Percentiles rank a stretch among this genome's conserved stretches.
These are phyloP conservation scores for Fonsecaea nubica DNA, from an alignment of 2,329 filamentous ascomycete genomes.

Conservation along the genomic window DNA sequence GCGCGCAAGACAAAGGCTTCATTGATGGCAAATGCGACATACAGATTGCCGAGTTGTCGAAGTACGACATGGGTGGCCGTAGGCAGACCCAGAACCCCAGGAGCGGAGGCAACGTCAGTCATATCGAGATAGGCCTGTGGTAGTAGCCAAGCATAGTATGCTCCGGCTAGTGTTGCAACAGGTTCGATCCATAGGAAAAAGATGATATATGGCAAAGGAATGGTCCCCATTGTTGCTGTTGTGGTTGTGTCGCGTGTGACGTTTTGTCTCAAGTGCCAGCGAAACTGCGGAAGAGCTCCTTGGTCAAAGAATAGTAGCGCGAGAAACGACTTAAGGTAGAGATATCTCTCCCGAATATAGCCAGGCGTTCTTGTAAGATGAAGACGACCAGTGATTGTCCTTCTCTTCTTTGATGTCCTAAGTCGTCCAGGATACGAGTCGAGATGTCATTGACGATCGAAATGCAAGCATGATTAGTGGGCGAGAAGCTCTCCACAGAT, in stretches of 20 bases:
- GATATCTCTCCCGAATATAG: not conserved
- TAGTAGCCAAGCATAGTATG: conserved; percentile 59
- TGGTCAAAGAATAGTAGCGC: not conserved
- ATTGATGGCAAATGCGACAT: conserved; percentile 77
- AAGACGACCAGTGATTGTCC: not conserved
- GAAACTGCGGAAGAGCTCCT: not conserved
- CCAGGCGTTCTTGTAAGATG: not conserved
- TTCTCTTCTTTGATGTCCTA: not conserved
- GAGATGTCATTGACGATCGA: not conserved
- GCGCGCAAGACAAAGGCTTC: conserved; percentile 76
- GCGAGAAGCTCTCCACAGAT: conserved; percentile 2
- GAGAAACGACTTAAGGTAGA: not conserved
- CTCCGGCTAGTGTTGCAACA: conserved; percentile 59
- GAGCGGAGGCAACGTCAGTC: conserved; percentile 64
- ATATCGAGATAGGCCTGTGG: conserved; percentile 67
- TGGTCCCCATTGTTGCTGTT: conserved; percentile 49
- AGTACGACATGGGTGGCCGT: conserved; percentile 70
- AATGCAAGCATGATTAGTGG: conserved; percentile 2
- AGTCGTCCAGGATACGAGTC: not conserved
- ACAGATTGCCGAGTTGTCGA: conserved; percentile 78
- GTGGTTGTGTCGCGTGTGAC: conserved; percentile 8
- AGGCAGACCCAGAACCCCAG: conserved; percentile 54
- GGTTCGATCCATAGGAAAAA: conserved; percentile 80
- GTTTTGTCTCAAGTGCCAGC: conserved; percentile 4
- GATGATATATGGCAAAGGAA: conserved; percentile 69